Conservation (phyloP, 2,329 filamentous ascomycete species). For the Orbilia quercus region DNA sequence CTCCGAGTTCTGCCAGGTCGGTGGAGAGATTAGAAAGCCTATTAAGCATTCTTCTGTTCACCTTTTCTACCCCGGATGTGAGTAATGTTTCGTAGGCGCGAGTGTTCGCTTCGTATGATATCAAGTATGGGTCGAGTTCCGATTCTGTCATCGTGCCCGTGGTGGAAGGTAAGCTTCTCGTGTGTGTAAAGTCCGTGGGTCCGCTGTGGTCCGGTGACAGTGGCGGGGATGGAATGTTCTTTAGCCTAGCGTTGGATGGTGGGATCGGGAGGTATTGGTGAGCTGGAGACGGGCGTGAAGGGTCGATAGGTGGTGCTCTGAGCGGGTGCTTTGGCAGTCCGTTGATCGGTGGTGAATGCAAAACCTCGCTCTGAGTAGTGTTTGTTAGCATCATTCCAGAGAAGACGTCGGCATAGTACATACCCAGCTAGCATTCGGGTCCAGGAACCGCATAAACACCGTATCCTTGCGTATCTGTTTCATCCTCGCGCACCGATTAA, state of each 20-base stretch:
- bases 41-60: constrained; percentile 87
- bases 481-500: constrained; percentile 94
- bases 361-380: constrained; percentile 80
- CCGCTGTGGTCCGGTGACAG: constrained; percentile 63
- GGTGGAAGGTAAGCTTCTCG: constrained; percentile 84
- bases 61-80: constrained; percentile 94
- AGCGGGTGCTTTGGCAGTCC: constrained; percentile 94
- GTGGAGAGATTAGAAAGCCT: constrained; percentile 85
- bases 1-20: constrained; percentile 91
- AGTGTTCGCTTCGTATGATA: constrained; percentile 89
- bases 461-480: constrained; percentile 90
- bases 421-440: constrained; percentile 99
- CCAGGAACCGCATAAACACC: constrained; percentile 96
- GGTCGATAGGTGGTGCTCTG: constrained; percentile 93
- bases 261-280: constrained; percentile 90
- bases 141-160: constrained; percentile 81
- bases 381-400: constrained; percentile 17
- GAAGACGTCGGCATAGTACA: constrained; percentile 57
- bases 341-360: constrained; percentile 88
- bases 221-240: constrained; percentile 66
- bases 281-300: constrained; percentile 88
- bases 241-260: constrained; percentile 85
- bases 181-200: constrained; percentile 68
- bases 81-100: constrained; percentile 89
- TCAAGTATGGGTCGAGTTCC: constrained; percentile 95